Evolutionary conservation across 441 rosid species (phyloP).

Genomic region (Populus hybrid): DNA sequence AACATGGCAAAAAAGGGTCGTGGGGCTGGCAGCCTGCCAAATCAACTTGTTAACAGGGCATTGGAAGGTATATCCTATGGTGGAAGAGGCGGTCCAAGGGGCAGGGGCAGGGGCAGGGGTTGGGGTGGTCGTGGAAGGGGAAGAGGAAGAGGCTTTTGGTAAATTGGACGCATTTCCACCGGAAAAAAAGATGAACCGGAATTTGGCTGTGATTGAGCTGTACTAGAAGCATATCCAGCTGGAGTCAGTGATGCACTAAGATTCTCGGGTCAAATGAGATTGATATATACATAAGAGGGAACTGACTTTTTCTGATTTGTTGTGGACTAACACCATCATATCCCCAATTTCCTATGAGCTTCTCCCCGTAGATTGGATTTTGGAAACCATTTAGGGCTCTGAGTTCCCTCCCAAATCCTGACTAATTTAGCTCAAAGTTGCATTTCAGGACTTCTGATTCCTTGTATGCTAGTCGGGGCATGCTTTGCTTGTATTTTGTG

Average conservation of each 20-base stretch:
- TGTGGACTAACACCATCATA: conserved; percentile 16
- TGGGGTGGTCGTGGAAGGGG: conserved; percentile 74
- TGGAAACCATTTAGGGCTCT: conserved; percentile 7
- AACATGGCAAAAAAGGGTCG: conserved; percentile 68
- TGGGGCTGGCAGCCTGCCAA: conserved; percentile 64
- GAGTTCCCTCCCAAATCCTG: conserved; percentile 10
- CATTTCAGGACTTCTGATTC: background rate
- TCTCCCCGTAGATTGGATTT: conserved; percentile 8
- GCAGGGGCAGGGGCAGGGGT: conserved; percentile 55
- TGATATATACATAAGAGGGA: conserved; percentile 20
- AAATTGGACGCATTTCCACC: conserved; percentile 6
- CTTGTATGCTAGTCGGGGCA: background rate
- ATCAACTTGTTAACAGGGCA: conserved; percentile 87
- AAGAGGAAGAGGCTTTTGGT: conserved; percentile 66
- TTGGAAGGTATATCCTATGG: conserved; percentile 79
- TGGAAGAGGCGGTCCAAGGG: conserved; percentile 58
- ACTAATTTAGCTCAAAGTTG: conserved; percentile 5
- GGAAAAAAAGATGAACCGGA: background rate
- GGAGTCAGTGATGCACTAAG: conserved; percentile 22
- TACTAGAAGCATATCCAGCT: background rate
- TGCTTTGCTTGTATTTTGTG: background rate
- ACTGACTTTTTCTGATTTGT: conserved; percentile 20
- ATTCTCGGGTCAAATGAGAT: conserved; percentile 8
- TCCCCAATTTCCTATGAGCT: background rate
- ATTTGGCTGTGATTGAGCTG: background rate